Conservation (phyloP, 2,329 filamentous ascomycete genomes). For the Nemania sp. region DNA sequence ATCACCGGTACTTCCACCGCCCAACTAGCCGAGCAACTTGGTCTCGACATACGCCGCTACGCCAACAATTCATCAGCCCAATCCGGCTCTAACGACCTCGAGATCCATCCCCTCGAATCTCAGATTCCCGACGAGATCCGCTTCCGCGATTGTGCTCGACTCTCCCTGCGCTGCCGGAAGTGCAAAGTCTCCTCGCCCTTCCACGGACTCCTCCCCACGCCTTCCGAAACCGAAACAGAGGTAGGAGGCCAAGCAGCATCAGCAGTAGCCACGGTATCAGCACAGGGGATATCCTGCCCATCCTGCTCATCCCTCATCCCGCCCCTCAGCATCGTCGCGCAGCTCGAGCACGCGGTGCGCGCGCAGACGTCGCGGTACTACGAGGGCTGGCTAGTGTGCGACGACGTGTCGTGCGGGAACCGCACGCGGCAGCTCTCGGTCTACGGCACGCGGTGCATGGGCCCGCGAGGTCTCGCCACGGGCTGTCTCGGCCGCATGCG, state of each 20-base stretch:
- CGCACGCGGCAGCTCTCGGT: constrained; percentile 92
- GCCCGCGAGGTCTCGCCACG: constrained; percentile 79
- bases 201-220: constrained; percentile 68
- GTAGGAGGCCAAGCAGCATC: constrained; percentile 4
- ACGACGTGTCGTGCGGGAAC: constrained; percentile 83
- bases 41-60: constrained; percentile 88
- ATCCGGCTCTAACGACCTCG: constrained; percentile 58
- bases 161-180: constrained; percentile 77
- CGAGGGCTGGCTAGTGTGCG: constrained; percentile 86
- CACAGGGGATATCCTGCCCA: constrained; percentile 75
- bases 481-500: constrained; percentile 87
- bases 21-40: constrained; percentile 88
- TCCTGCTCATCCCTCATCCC: constrained; percentile 68
- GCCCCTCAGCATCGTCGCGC: constrained; percentile 77
- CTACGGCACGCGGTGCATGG: constrained; percentile 86
- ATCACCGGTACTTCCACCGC: constrained; percentile 90
- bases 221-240: constrained; percentile 42
- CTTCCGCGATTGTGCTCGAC: constrained; percentile 77
- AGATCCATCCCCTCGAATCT: constrained; percentile 89
- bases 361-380: constrained; percentile 82
- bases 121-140: constrained; percentile 91
- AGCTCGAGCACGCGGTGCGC: constrained; percentile 84
- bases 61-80: constrained; percentile 59
- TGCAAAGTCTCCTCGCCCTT: constrained; percentile 76
- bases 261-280: constrained; percentile 55